Evolutionary conservation across 257 asterid genomes (phyloP), one percentile per base, ranked within the genome.

Genomic region (Anisodus acutangulus): DNA sequence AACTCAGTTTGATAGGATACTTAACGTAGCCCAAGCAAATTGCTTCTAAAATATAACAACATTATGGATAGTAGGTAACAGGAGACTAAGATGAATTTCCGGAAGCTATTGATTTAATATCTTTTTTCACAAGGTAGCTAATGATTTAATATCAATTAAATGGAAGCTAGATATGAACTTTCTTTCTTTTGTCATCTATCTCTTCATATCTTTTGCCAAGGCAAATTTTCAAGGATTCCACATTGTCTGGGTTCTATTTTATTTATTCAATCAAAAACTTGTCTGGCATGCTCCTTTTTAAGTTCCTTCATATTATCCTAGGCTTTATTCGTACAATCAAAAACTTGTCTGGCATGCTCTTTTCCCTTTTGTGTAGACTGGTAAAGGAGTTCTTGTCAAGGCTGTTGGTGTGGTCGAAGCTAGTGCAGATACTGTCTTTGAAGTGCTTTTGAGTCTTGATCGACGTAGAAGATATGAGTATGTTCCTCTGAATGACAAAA

Each of bases 321-420:
- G 22, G 8, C 62, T 69, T 47, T 85, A 31, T 80, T 66, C 16
- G 26, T 64, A 62, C 64, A 79, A 79, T 82, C 47, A 49, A 22
- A 22, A 49, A 22, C 45, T 49, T 49, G 37, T 74, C 81, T 53
- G 49, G 64, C 64, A 78, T 53, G 58, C 15, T 74, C 82, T 26
- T 53, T 78, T 64, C 53, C 13, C 82, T 53, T 53, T 78, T 26
- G 47, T 78, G 82, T 87, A 97, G 99, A 86, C 86, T 89, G 97
- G 91, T 80, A 95, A 95, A 88, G 95, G 93, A 82, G 85, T 93
- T 82, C 90, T 97, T 85, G 98, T 95, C 89, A 95, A 97, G 92
- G 97, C 99, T 69, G 97, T 97, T 82, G 98, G 92, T 66, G 97
- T 97, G 79, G 94, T 95, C 84, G 97, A 95, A 81, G 99, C 99